These are phyloP conservation scores for Cutaneotrichosporon sp. DNA, from an alignment of 1,284 basidiomycete genomes.

Conservation along the genomic window DNA sequence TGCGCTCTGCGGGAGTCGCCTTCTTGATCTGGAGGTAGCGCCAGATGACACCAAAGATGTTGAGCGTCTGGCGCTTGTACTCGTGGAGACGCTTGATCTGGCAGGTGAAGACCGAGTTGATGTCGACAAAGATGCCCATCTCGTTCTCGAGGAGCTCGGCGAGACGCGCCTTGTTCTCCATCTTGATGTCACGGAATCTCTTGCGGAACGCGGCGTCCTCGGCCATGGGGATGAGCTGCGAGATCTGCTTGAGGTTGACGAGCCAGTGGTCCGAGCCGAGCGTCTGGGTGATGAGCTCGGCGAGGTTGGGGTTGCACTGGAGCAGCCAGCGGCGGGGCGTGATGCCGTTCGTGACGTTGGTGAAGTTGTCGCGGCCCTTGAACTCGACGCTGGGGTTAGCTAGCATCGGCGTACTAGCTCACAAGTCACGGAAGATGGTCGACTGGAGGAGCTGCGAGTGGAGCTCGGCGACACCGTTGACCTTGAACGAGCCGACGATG, in stretches of 20 bases:
- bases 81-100: conserved; percentile 74
- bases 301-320: conserved; percentile 86
- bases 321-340: conserved; percentile 68
- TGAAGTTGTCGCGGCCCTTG: conserved; percentile 53
- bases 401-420: not conserved
- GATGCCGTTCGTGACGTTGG: conserved; percentile 60
- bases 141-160: conserved; percentile 74
- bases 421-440: conserved; percentile 88
- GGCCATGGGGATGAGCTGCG: conserved; percentile 57
- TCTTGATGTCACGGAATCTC: conserved; percentile 80
- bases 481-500: conserved; percentile 66
- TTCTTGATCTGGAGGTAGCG: conserved; percentile 79
- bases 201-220: conserved; percentile 73
- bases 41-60: conserved; percentile 70
- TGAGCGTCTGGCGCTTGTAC: conserved; percentile 68
- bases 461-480: conserved; percentile 91
- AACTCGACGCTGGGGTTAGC: conserved; percentile 36
- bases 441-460: conserved; percentile 57
- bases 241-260: conserved; percentile 54
- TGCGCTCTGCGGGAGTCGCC: conserved; percentile 72
- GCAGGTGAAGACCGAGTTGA: conserved; percentile 83
- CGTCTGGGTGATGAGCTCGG: conserved; percentile 75
- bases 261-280: conserved; percentile 82
- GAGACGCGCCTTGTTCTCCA: conserved; percentile 75
- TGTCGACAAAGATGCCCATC: conserved; percentile 66